A percentile compares a stretch with the other conserved stretches of the same genome.
Conservation (phyloP, 1,284 basidiomycete genomes). For the Microstroma glucosiphilum region DNA sequence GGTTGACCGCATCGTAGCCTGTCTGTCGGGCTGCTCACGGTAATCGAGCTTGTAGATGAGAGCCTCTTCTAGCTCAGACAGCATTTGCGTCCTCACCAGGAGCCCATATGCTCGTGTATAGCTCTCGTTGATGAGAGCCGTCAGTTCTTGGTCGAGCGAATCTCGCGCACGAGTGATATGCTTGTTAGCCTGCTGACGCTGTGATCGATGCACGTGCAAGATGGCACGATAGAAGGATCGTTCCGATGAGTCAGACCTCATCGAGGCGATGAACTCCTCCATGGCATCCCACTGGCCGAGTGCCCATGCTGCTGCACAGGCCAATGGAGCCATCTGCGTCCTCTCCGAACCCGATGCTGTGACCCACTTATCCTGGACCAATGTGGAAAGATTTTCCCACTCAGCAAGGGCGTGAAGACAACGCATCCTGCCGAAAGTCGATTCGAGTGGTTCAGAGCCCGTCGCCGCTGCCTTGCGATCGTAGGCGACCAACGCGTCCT, state of each 20-base stretch:
- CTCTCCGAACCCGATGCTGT: constrained; percentile 76
- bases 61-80: constrained; percentile 96
- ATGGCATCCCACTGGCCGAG: constrained; percentile 95
- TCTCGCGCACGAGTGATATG: constrained; percentile 95
- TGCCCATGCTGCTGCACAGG: constrained; percentile 94
- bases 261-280: constrained; percentile 92
- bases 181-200: constrained; percentile 79
- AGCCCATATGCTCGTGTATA: constrained; percentile 91
- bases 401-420: constrained; percentile 95
- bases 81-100: constrained; percentile 96
- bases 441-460: constrained; percentile 62
- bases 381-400: constrained; percentile 84
- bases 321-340: constrained; percentile 88
- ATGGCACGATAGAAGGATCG: constrained; percentile 94
- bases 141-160: constrained; percentile 82
- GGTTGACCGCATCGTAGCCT: constrained; percentile 46
- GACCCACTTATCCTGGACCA: constrained; percentile 84
- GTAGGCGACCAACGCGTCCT: constrained; percentile 83
- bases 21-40: constrained; percentile 73
- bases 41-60: constrained; percentile 73
- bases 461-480: constrained; percentile 63
- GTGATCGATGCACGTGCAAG: constrained; percentile 88
- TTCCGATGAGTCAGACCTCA: constrained; percentile 90
- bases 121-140: constrained; percentile 86
- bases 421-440: constrained; percentile 82